A percentile compares a stretch with the other conserved stretches of the same genome.
These are phyloP conservation scores for Silene latifolia DNA, from an alignment of 148 eudicot genomes.

Conservation along the genomic window DNA sequence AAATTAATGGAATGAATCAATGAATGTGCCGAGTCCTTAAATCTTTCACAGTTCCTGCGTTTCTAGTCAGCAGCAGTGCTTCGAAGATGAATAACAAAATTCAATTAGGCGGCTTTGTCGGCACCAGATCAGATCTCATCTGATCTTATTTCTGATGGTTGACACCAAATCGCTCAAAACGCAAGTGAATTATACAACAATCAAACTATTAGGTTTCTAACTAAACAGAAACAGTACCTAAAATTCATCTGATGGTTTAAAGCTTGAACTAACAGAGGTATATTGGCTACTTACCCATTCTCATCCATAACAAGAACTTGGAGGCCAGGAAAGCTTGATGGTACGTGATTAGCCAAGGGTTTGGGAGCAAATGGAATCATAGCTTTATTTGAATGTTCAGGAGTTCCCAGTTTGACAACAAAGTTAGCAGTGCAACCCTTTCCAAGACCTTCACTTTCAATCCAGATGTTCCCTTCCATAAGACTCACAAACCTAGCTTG, in stretches of 20 bases:
- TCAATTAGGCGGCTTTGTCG: background rate
- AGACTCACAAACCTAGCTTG: constrained; percentile 71
- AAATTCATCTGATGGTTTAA: background rate
- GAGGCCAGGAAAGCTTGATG: constrained; percentile 58
- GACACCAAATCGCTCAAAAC: too few species aligned
- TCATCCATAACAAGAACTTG: constrained; percentile 85
- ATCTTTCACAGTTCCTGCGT: background rate
- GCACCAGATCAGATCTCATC: background rate
- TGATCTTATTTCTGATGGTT: background rate
- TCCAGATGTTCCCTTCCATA: constrained; percentile 88
- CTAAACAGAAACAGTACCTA: background rate
- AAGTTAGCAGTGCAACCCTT: constrained; percentile 74
- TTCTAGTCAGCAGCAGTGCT: background rate
- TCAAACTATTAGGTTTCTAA: background rate
- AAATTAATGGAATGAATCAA: too few species aligned
- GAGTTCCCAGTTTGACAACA: constrained; percentile 65
- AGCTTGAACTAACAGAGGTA: background rate
- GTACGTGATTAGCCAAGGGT: constrained; percentile 34
- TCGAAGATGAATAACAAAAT: background rate
- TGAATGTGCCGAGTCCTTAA: too few species aligned
- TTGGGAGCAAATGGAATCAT: constrained; percentile 40
- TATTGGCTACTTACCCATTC: constrained; percentile 57
- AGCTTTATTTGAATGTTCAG: constrained; percentile 40
- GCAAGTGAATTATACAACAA: background rate
- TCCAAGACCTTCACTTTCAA: constrained; percentile 90